Percentiles rank a stretch among this genome's conserved stretches.
Conservation (phyloP, 202 grass and related monocot species). For the Zoysia matrella region DNA sequence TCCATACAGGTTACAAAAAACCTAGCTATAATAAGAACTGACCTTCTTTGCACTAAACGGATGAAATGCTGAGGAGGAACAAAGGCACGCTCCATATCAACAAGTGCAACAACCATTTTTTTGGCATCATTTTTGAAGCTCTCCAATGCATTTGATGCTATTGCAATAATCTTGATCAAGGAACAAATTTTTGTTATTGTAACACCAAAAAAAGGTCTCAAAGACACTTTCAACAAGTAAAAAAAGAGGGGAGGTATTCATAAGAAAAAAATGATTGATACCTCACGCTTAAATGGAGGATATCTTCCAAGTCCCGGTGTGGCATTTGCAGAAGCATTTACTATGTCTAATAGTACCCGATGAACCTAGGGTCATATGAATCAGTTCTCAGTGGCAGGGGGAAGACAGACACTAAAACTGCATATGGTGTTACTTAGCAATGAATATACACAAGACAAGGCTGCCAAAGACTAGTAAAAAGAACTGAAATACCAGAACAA, state of each 20-base stretch:
- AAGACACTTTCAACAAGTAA: constrained; percentile 23
- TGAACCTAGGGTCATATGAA: constrained; percentile 72
- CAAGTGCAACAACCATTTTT: too few species aligned
- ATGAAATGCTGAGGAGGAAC: constrained; percentile 96
- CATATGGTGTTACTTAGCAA: not conserved
- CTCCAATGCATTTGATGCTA: constrained; percentile 9
- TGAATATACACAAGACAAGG: constrained; percentile 13
- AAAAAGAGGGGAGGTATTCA: not conserved
- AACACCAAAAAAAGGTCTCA: constrained; percentile 26
- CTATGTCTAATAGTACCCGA: constrained; percentile 87
- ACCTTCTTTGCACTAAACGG: constrained; percentile 96
- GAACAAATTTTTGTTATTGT: constrained; percentile 14
- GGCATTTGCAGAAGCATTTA: constrained; percentile 88
- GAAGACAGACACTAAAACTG: not conserved
- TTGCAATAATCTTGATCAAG: constrained; percentile 73
- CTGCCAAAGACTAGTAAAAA: constrained; percentile 31
- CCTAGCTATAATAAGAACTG: constrained; percentile 26
- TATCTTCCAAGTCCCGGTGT: constrained; percentile 95
- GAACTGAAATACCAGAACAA: not conserved
- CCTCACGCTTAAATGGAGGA: constrained; percentile 94
- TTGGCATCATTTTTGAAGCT: too few species aligned
- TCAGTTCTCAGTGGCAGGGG: not conserved
- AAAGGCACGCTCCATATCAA: too few species aligned
- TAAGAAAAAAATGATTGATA: constrained; percentile 43
- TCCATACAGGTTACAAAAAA: constrained; percentile 10